Base-by-base conservation (phyloP, 768 basidiomycete genomes). In the Exidia glandulosa region DNA sequence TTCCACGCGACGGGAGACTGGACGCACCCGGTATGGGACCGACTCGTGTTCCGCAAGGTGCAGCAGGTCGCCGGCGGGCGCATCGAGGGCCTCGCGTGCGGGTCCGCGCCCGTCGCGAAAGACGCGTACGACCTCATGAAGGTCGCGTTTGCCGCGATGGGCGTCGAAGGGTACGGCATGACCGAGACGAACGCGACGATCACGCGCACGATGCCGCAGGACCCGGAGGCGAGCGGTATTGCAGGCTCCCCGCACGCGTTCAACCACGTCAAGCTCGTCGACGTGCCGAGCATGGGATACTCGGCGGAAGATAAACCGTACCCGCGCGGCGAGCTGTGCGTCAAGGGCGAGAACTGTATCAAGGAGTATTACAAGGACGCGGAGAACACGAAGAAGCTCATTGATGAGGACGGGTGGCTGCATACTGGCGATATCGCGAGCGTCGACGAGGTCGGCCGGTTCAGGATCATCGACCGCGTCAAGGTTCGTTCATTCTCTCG, bases 401-500 rank as follows among this genome's bases (percentile, higher is more conserved):
- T 98, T 57, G 92, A 94, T 67, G 80, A 81, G 2, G 90, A 94
- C 61, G 94, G 93, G 3, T 99, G 94, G 93, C 68, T 94, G 59
- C 91, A 90, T 71, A 91, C 90, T 3, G 90, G 93, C 37, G 93
- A 94, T 69, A 82, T 98, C 62, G 95, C 81, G 7, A 81, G 84
- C 65, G 78, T 98, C 52, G 96, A 98, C 67, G 68, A 76, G 0
- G 73, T 69, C 48, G 94, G 94, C 14, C 84, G 95, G 29, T 69
- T 98, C 68, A 89, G 81, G 75, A 94, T 99, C 70, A 81, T 99
- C 59, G 96, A 99, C 74, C 83, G 96, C 60, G 84, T 97, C 70
- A 99, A 99, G 81, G 88, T 86, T 37, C 32, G 78, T 66, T 33
- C 33, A 52, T 25, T 23, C 33, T 31, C 29, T 55, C 25, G 59